Evolutionary conservation across 805 yeast species (phyloP).

Genomic region (Scheffersomyces amazonensis): DNA sequence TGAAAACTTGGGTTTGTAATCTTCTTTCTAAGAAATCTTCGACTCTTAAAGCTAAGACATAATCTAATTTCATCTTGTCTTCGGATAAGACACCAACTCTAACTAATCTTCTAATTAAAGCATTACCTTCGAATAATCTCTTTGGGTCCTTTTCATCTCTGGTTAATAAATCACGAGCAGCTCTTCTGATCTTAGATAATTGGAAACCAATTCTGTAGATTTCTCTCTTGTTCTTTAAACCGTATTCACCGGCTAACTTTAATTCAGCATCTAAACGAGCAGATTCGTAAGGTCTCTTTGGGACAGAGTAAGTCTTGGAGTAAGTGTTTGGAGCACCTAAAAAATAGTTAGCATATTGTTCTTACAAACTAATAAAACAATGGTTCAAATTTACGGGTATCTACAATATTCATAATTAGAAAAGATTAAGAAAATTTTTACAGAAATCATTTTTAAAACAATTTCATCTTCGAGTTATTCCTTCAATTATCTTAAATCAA

Average conservation of each 20-base stretch:
- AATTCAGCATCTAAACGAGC: slow-evolving; percentile 99
- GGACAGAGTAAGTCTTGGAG: slow-evolving; percentile 99
- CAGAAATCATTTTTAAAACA: too few species aligned
- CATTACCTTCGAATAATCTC: slow-evolving; percentile 99
- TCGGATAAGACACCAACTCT: slow-evolving; percentile 98
- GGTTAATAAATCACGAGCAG: slow-evolving; percentile 99
- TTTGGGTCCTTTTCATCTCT: slow-evolving; percentile 99
- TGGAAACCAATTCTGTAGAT: slow-evolving; percentile 99
- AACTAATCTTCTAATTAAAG: slow-evolving; percentile 98
- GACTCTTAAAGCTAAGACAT: slow-evolving; percentile 94
- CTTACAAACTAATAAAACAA: too few species aligned
- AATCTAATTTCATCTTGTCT: slow-evolving; percentile 99
- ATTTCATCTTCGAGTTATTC: too few species aligned
- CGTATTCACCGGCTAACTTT: slow-evolving; percentile 99
- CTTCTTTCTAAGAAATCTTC: slow-evolving; percentile 99
- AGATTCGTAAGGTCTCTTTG: slow-evolving; percentile 99
- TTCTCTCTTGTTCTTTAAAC: slow-evolving; percentile 99
- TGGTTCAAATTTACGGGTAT: background rate
- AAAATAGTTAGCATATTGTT: slow-evolving; percentile 20
- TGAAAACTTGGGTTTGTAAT: slow-evolving; percentile 99
- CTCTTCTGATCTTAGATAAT: slow-evolving; percentile 99
- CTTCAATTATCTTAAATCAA: too few species aligned
- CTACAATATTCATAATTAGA: too few species aligned
- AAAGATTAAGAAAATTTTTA: too few species aligned
- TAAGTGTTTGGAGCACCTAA: slow-evolving; percentile 98